Conservation (phyloP, 208 protist genomes). For the Crithidia bombi region DNA sequence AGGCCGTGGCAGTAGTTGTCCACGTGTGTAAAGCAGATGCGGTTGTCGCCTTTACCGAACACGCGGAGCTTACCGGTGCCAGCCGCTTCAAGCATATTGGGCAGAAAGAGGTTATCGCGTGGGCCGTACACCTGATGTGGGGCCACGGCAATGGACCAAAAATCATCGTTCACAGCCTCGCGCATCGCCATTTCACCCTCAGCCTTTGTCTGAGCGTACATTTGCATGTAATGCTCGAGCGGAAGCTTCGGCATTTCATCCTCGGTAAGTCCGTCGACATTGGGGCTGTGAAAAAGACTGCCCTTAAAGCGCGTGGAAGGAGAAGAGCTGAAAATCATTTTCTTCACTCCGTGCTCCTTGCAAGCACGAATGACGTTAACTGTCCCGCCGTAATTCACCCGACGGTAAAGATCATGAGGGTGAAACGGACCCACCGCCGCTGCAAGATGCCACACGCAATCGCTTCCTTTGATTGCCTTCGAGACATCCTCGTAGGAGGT, state of each 20-base stretch:
- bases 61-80: slow-evolving; percentile 93
- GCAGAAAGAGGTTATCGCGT: slow-evolving; percentile 94
- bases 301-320: slow-evolving; percentile 94
- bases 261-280: slow-evolving; percentile 93
- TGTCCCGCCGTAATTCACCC: slow-evolving; percentile 94
- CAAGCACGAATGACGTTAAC: slow-evolving; percentile 94
- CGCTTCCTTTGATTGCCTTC: slow-evolving; percentile 78
- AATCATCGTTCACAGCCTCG: slow-evolving; percentile 75
- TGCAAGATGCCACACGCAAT: slow-evolving; percentile 95
- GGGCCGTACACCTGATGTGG: slow-evolving; percentile 97
- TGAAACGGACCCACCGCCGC: slow-evolving; percentile 96
- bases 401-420: slow-evolving; percentile 82
- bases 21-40: slow-evolving; percentile 96
- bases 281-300: slow-evolving; percentile 86
- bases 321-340: slow-evolving; percentile 94
- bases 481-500: slow-evolving; percentile 77
- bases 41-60: slow-evolving; percentile 93
- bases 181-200: slow-evolving; percentile 90
- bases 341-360: slow-evolving; percentile 87
- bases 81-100: slow-evolving; percentile 95
- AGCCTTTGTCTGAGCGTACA: slow-evolving; percentile 95
- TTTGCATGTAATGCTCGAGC: slow-evolving; percentile 90
- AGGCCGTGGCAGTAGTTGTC: slow-evolving; percentile 96
- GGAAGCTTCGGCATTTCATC: slow-evolving; percentile 90
- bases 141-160: slow-evolving; percentile 91